Conservation (phyloP, 2,329 filamentous ascomycete species). For the Lecanoromycetidae sp. region DNA sequence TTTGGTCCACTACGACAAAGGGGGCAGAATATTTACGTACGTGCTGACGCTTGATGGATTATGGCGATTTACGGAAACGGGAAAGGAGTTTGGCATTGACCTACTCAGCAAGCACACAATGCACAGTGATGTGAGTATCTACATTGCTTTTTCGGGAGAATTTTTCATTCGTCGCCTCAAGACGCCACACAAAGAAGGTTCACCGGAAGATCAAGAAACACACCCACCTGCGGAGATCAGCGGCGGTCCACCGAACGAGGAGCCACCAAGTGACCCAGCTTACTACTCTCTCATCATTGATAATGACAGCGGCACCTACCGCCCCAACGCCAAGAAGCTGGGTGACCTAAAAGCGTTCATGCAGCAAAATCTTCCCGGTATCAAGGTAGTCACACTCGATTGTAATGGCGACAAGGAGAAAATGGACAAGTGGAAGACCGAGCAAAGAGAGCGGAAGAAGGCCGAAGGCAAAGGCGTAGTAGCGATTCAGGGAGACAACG, state of each 20-base stretch:
- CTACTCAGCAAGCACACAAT: constrained; percentile 90
- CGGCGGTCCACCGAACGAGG: constrained; percentile 32
- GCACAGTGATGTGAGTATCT: constrained; percentile 85
- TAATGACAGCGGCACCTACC: constrained; percentile 89
- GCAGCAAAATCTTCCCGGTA: constrained; percentile 58
- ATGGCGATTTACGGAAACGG: constrained; percentile 86
- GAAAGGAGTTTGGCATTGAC: constrained; percentile 90
- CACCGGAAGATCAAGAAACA: constrained; percentile 22
- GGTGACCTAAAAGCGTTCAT: constrained; percentile 61
- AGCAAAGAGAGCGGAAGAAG: constrained; percentile 65
- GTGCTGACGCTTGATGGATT: constrained; percentile 77
- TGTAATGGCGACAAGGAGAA: constrained; percentile 60
- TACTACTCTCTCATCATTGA: constrained; percentile 84
- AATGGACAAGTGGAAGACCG: constrained; percentile 61
- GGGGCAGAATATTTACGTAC: constrained; percentile 80
- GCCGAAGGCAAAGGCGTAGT: constrained; percentile 39
- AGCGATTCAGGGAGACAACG: constrained; percentile 36
- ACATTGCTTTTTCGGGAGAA: constrained; percentile 84
- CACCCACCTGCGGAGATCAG: constrained; percentile 27
- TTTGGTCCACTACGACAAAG: constrained; percentile 74
- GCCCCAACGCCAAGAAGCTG: constrained; percentile 67
- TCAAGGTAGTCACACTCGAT: constrained; percentile 62
- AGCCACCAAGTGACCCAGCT: constrained; percentile 40
- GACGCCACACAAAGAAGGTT: constrained; percentile 35
- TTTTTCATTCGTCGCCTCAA: constrained; percentile 72